A percentile compares a stretch with the other conserved stretches of the same genome.
These are phyloP conservation scores for Podospora sp. DNA, from an alignment of 495 filamentous ascomycete genomes.

Conservation along the genomic window DNA sequence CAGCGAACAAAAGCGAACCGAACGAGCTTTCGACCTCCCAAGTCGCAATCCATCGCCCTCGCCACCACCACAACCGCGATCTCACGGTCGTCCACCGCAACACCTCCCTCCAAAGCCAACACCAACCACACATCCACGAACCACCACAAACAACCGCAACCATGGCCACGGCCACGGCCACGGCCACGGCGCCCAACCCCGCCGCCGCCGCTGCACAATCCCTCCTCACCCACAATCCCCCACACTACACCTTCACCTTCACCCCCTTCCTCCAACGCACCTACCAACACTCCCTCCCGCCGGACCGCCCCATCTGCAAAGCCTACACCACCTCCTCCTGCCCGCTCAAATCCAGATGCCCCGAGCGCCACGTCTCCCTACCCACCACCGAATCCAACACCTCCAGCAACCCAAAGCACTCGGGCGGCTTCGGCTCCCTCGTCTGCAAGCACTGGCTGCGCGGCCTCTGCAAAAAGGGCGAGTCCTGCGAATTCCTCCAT, in stretches of 20 bases:
- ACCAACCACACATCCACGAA: no score
- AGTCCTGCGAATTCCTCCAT: slow-evolving; percentile 93
- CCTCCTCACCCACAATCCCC: slow-evolving; percentile 56
- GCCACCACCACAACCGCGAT: not conserved
- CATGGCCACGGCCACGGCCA: not conserved
- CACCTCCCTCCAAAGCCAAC: not conserved
- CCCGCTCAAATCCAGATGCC: slow-evolving; percentile 72
- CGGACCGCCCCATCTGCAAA: slow-evolving; percentile 77
- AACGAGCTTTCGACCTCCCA: not conserved
- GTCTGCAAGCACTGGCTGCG: slow-evolving; percentile 99
- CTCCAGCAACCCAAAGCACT: slow-evolving; percentile 26
- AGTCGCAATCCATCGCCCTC: not conserved
- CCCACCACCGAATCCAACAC: not conserved
- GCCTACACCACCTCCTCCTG: slow-evolving; percentile 73
- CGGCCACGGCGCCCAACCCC: slow-evolving; percentile 13
- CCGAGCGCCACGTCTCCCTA: slow-evolving; percentile 53
- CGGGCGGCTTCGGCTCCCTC: slow-evolving; percentile 59
- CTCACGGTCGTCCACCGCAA: not conserved
- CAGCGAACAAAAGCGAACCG: not conserved
- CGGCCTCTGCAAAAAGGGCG: slow-evolving; percentile 95
- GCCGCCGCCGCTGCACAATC: slow-evolving; percentile 19
- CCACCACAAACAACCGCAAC: slow-evolving; percentile 4
- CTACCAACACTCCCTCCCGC: slow-evolving; percentile 75
- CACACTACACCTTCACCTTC: slow-evolving; percentile 70
- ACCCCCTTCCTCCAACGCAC: slow-evolving; percentile 70